phyloP scores from a whole-genome alignment of 2,329 filamentous ascomycete genomes.

The Rhynchosporium agropyri region DNA sequence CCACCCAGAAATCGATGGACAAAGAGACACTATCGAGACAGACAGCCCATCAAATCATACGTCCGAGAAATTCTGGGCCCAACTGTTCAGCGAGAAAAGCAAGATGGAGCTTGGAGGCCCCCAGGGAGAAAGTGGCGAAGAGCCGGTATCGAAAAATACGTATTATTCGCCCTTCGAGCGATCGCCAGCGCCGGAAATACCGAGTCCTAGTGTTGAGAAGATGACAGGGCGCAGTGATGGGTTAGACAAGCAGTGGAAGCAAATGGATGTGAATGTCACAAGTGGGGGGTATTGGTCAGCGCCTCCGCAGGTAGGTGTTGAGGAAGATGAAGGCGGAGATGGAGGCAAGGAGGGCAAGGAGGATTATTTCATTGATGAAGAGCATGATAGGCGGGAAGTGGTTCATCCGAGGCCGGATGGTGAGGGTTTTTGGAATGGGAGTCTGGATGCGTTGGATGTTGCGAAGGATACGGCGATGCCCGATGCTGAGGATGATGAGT shows the following conservation, averaged over 20 bases:
- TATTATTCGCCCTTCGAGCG: not conserved
- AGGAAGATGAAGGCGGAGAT: not conserved
- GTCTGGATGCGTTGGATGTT: not conserved
- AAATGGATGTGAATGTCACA: too few species aligned
- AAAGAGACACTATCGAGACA: not conserved
- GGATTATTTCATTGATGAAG: not conserved
- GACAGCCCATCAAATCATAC: not conserved
- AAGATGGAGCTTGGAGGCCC: too few species aligned
- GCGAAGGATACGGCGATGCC: not conserved
- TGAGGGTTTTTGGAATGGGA: not conserved
- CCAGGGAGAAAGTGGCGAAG: not conserved
- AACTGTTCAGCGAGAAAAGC: not conserved
- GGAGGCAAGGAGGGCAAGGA: not conserved
- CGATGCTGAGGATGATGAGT: not conserved
- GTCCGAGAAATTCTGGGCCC: constrained; percentile 6
- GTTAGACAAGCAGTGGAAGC: too few species aligned
- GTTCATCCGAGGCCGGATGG: not conserved
- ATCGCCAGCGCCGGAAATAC: not conserved
- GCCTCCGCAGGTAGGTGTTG: not conserved
- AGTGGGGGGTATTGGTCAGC: too few species aligned
- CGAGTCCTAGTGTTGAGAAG: not conserved
- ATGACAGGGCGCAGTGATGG: too few species aligned
- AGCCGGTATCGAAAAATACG: not conserved
- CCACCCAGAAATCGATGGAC: not conserved
- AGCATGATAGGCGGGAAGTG: not conserved